Base-by-base conservation (phyloP, 108 stramenopile genomes). In the Fistulifera pelliculosa region DNA sequence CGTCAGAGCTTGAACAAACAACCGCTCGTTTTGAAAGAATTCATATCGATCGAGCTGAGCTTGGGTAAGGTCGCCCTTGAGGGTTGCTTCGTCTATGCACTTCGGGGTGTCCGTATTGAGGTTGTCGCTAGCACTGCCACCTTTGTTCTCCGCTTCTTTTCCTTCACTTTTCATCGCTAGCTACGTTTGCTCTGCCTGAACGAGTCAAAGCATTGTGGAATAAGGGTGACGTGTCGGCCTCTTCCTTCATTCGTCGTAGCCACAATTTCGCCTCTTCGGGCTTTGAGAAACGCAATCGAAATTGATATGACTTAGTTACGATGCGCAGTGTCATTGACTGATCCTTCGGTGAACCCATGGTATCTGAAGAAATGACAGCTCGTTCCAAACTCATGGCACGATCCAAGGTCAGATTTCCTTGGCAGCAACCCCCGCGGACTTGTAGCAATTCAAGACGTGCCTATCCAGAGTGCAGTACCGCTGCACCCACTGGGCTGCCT, bases 391-490 rank as follows among this genome's bases (percentile, higher is more conserved):
- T 85, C 85, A 96, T 90, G 54, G 85, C 83, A 13, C 95, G 76
- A 13, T 79, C 66, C 0, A 58, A 41, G 15, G 19, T 57, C 16
- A 35, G 35, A 18, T 57, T 44, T 18, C 31, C 53, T 22, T 44
- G 19, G 13, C 28, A 23, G 22, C 39, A 21, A 42, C 41, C 8
- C n/a, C 64, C 4, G 61, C 59, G 19, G 61, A 18, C 43, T 80
- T 80, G 80, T 93, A 94, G 64, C 96, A 97, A 59, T 94, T 92
- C 18, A 98, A 73, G 73, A 98, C 94, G 10, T 87, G 78, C 44
- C 95, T 87, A 62, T 91, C 84, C 16, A 98, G 75, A 38, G 81
- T 85, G 73, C 96, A 96, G 70, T 91, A 94, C 10, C 94, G 85
- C 6, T 45, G 21, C 6, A 19, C 44, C 44, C 19, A 45, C 11